phyloP scores from a whole-genome alignment of 2,329 filamentous ascomycete species.

The Cyanodermella asteris region DNA sequence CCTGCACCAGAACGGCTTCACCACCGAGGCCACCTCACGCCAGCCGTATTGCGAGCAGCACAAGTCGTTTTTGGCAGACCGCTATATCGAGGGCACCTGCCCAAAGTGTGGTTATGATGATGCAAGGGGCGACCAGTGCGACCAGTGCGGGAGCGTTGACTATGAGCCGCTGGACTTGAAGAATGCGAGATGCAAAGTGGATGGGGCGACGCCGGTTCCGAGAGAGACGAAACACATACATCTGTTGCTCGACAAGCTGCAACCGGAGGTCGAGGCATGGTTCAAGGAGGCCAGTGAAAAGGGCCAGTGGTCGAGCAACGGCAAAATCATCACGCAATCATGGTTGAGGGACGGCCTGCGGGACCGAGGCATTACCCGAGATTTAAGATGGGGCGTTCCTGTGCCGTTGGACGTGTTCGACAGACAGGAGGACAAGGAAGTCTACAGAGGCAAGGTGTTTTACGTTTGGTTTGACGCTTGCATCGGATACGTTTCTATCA shows the following conservation, averaged over 20 bases:
- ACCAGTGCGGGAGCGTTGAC: conserved; percentile 49
- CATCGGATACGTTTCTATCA: conserved; percentile 90
- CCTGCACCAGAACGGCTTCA: conserved; percentile 69
- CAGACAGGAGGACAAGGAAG: conserved; percentile 18
- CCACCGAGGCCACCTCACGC: conserved; percentile 67
- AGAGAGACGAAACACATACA: conserved; percentile 79
- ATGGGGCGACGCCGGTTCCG: conserved; percentile 58
- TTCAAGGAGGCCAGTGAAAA: conserved; percentile 49
- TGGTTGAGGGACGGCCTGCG: conserved; percentile 73
- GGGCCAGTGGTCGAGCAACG: conserved; percentile 57
- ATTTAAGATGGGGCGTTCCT: conserved; percentile 70
- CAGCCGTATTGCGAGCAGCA: conserved; percentile 81
- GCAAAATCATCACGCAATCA: conserved; percentile 51
- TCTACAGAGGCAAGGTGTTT: conserved; percentile 57
- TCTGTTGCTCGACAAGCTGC: conserved; percentile 64
- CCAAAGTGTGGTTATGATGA: conserved; percentile 40
- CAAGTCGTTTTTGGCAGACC: conserved; percentile 22
- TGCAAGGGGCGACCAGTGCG: conserved; percentile 44
- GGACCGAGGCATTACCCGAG: conserved; percentile 72
- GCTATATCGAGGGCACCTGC: conserved; percentile 61
- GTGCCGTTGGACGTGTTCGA: conserved; percentile 34
- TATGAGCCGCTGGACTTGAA: conserved; percentile 49
- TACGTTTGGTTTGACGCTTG: conserved; percentile 90
- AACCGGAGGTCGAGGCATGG: conserved; percentile 58
- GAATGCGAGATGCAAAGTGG: conserved; percentile 79